Conservation (phyloP, 495 filamentous ascomycete species). For the Hypomontagnella monticulosa region DNA sequence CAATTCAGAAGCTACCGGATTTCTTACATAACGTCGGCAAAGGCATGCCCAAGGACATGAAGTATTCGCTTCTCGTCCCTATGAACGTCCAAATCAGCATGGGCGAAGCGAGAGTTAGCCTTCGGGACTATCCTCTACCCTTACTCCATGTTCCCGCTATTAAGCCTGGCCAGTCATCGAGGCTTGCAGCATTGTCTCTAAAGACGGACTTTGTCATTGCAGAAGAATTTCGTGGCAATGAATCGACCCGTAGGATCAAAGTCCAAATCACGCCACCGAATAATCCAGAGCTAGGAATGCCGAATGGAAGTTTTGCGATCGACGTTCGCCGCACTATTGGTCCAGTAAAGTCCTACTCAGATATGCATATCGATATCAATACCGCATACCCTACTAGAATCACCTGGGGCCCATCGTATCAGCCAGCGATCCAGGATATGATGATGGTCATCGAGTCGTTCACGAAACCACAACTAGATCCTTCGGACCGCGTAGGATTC, state of each 20-base stretch:
- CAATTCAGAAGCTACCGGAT: conserved; percentile 76
- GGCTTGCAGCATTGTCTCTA: conserved; percentile 82
- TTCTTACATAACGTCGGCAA: conserved; percentile 92
- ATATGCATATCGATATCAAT: conserved; percentile 90
- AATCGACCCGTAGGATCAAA: conserved; percentile 80
- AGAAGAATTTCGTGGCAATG: conserved; percentile 83
- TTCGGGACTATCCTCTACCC: conserved; percentile 94
- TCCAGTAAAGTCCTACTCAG: conserved; percentile 96
- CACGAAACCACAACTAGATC: conserved; percentile 92
- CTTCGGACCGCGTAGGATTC: conserved; percentile 92
- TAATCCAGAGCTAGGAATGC: conserved; percentile 48
- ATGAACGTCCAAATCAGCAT: conserved; percentile 90
- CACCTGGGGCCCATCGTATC: conserved; percentile 96
- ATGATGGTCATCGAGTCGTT: conserved; percentile 99
- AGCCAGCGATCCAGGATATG: conserved; percentile 99
- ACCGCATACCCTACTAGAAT: conserved; percentile 90
- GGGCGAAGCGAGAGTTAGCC: conserved; percentile 84
- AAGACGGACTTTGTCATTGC: conserved; percentile 95
- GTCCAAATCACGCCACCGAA: conserved; percentile 85
- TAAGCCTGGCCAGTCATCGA: conserved; percentile 78
- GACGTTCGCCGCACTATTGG: conserved; percentile 91
- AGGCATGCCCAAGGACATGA: conserved; percentile 90
- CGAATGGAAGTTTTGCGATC: conserved; percentile 75
- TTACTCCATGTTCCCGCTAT: conserved; percentile 89
- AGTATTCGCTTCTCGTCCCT: conserved; percentile 88